A percentile compares a stretch with the other conserved stretches of the same genome.
Conservation (phyloP, 2,329 filamentous ascomycete species). For the Karstenula rhodostoma region DNA sequence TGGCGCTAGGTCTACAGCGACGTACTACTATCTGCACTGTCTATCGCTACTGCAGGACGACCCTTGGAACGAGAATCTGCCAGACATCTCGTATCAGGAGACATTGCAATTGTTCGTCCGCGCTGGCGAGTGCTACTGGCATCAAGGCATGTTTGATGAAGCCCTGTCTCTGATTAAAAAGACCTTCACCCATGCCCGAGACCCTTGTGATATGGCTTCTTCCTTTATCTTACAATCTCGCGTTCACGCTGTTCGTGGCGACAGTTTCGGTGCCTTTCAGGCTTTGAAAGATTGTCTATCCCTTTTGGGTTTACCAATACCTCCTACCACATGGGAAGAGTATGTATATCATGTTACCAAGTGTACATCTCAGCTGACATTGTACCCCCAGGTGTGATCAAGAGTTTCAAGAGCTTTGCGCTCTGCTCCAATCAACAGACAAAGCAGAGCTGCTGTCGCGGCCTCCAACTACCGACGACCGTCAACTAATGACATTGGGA, state of each 20-base stretch:
- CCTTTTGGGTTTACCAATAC: slow-evolving; percentile 71
- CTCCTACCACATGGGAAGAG: slow-evolving; percentile 65
- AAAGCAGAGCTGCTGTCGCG: slow-evolving; percentile 56
- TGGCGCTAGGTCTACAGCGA: slow-evolving; percentile 80
- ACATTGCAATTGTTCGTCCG: slow-evolving; percentile 76
- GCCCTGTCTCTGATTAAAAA: slow-evolving; percentile 73
- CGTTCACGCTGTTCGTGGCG: slow-evolving; percentile 77
- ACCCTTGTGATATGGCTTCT: slow-evolving; percentile 79
- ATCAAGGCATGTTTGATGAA: slow-evolving; percentile 74
- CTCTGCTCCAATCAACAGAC: slow-evolving; percentile 53
- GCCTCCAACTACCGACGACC: slow-evolving; percentile 55
- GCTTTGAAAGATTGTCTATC: slow-evolving; percentile 74
- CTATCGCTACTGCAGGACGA: slow-evolving; percentile 80
- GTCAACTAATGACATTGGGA: slow-evolving; percentile 68
- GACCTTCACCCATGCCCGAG: slow-evolving; percentile 74
- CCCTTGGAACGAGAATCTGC: slow-evolving; percentile 74
- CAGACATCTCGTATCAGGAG: slow-evolving; percentile 85
- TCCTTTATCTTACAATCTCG: slow-evolving; percentile 85
- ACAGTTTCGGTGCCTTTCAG: slow-evolving; percentile 73
- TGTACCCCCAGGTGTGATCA: slow-evolving; percentile 69
- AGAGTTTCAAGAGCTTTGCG: slow-evolving; percentile 67
- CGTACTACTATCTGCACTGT: slow-evolving; percentile 81
- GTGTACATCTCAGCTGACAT: neutral
- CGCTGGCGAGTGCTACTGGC: slow-evolving; percentile 83
- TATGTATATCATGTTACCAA: neutral